Base-by-base conservation (phyloP, 176 grass and related monocot species). In the Cymbopogon citratus region DNA sequence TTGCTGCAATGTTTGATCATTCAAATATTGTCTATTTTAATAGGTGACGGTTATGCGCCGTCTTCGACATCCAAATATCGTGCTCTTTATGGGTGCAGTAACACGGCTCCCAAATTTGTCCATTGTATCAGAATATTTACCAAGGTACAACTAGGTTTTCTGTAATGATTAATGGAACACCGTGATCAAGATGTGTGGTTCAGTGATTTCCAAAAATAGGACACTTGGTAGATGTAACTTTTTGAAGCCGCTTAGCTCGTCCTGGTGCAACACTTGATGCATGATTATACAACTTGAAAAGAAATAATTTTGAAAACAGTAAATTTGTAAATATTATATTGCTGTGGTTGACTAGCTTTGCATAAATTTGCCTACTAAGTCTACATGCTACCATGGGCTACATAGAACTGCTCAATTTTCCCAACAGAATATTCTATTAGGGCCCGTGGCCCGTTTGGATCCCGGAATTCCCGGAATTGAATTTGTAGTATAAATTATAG, bases 61-160 rank as follows among this genome's bases (percentile, higher is more conserved):
- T 40, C 76, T 97, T 79, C 73, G 87, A 24, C 94, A 97, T 86
- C 94, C 94, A 85, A 94, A 97, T 87, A 89, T 97, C 73, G 89
- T 97, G 74, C 94, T 92, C 34, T 97, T 97, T 82, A 92, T 97
- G 92, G 94, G 94, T 91, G 94, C 94, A 6, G 91, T 97, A 43
- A 97, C 94, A 80, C 92, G 91, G 15, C 94, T 92, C 68, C 94
- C 92, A 64, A 87, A 97, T 65, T 85, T 97, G 65, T 97, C 94
- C 60, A 97, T 97, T 73, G 90, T 97, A 57, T 97, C 94, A 52
- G 94, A 97, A 77, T 97, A 90, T 80, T 87, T 97, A 69, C 92
- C 87, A 84, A 97, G 94, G 94, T 97, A 82, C 41, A 61, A 67
- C 25, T 83, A 82, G 46, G 14, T 40, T 76, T n/a, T 25, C 21